phyloP scores from a whole-genome alignment of 257 asterid genomes.

The Anisodus acutangulus region DNA sequence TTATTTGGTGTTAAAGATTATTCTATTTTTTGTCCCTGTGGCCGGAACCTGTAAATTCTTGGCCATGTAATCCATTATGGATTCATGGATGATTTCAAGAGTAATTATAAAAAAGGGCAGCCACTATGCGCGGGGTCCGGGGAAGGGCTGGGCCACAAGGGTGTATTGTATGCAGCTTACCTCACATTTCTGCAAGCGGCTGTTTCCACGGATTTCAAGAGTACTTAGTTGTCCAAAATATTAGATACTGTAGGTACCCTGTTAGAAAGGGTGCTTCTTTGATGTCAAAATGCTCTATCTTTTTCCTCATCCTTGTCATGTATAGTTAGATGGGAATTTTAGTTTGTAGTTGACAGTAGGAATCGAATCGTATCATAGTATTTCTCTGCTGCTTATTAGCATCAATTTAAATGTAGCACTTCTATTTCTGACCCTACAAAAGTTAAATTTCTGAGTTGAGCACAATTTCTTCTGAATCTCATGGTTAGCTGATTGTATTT shows the following conservation, averaged over 20 bases:
- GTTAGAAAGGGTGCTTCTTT: conserved; percentile 25
- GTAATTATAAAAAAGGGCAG: not conserved
- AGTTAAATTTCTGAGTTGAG: conserved; percentile 17
- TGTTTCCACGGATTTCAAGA: too few species aligned
- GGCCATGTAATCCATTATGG: not conserved
- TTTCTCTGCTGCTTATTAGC: not conserved
- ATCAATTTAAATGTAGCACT: conserved; percentile 9
- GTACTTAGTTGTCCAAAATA: not conserved
- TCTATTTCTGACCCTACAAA: not conserved
- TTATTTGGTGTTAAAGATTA: not conserved
- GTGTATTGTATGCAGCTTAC: too few species aligned
- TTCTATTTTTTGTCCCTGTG: not conserved
- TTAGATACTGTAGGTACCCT: not conserved
- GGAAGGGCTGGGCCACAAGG: too few species aligned
- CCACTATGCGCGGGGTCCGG: too few species aligned
- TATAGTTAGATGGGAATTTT: not conserved
- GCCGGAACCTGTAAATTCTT: not conserved
- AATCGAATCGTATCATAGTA: not conserved
- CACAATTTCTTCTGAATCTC: conserved; percentile 4
- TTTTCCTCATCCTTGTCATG: conserved; percentile 3
- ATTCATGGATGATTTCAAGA: conserved; percentile 12
- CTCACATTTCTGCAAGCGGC: too few species aligned
- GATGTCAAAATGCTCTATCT: not conserved
- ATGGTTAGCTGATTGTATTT: conserved; percentile 1
- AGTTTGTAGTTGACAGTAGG: not conserved